Percentiles rank a stretch among this genome's conserved stretches.
Evolutionary conservation across 1,284 basidiomycete genomes (phyloP).

Genomic region (Cryptococcus sp.): DNA sequence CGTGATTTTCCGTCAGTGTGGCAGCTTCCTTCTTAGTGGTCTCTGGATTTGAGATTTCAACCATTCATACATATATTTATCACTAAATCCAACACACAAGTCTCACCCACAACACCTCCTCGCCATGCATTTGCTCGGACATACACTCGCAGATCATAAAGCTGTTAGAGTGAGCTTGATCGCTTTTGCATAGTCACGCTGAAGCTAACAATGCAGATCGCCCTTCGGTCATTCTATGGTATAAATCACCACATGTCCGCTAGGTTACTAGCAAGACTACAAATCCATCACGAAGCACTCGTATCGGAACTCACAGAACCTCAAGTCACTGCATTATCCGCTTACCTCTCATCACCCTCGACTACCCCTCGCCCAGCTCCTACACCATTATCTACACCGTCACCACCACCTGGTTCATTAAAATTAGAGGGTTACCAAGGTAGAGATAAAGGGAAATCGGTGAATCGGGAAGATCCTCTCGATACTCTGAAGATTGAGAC

Average conservation of each 20-base stretch:
- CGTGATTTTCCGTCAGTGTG: neutral
- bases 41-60: too few species aligned
- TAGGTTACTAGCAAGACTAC: constrained; percentile 51
- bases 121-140: constrained; percentile 50
- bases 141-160: constrained; percentile 50
- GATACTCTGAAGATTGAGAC: constrained; percentile 52
- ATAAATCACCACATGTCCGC: constrained; percentile 49
- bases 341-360: constrained; percentile 54
- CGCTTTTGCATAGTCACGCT: neutral
- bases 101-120: neutral
- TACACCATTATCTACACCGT: constrained; percentile 40
- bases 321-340: constrained; percentile 53
- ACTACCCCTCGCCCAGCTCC: constrained; percentile 30
- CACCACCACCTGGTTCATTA: neutral
- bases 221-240: constrained; percentile 54
- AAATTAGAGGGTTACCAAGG: neutral
- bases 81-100: too few species aligned
- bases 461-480: constrained; percentile 38
- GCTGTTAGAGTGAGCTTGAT: constrained; percentile 42
- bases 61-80: too few species aligned
- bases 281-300: constrained; percentile 50
- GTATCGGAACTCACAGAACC: constrained; percentile 49
- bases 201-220: constrained; percentile 44
- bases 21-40: neutral
- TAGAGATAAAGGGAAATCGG: constrained; percentile 5